A percentile compares a stretch with the other conserved stretches of the same genome.
Evolutionary conservation across 73 alveolate genomes (phyloP).

Genomic region (Paramecium tetraurelia): DNA sequence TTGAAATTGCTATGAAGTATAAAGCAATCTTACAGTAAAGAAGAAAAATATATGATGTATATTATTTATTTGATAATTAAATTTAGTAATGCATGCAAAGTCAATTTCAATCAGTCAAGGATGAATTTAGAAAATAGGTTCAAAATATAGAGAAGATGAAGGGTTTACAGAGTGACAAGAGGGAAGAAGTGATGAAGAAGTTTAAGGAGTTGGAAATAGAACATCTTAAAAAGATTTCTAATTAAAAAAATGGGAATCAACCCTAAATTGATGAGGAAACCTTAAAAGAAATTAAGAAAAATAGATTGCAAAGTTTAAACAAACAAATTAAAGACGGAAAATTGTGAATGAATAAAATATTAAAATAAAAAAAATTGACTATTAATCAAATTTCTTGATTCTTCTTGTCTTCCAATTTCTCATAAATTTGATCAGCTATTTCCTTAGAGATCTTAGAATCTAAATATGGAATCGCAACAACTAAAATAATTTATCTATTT

Average conservation of each 20-base stretch:
- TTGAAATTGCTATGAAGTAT: conserved; percentile 26
- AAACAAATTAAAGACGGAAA: conserved; percentile 28
- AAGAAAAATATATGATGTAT: conserved; percentile 31
- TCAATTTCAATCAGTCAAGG: not conserved
- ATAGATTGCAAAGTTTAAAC: not conserved
- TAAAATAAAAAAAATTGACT: not conserved
- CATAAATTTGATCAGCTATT: not conserved
- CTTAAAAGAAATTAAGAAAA: conserved; percentile 28
- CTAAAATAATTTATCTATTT: not conserved
- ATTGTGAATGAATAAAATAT: not conserved
- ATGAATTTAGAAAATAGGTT: not conserved
- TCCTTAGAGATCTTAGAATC: not conserved
- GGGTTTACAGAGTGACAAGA: not conserved
- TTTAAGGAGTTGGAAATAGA: conserved; percentile 18
- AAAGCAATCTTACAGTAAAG: not conserved
- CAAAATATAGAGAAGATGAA: conserved; percentile 23
- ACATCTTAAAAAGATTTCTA: not conserved
- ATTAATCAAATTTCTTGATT: not conserved
- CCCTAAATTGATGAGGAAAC: not conserved
- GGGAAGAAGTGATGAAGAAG: not conserved
- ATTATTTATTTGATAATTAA: not conserved
- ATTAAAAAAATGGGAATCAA: not conserved
- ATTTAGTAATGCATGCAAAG: not conserved
- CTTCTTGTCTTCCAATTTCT: not conserved
- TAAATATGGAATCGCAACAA: not conserved